Conservation (phyloP, 768 basidiomycete species). For the Tulasnella sp. region DNA sequence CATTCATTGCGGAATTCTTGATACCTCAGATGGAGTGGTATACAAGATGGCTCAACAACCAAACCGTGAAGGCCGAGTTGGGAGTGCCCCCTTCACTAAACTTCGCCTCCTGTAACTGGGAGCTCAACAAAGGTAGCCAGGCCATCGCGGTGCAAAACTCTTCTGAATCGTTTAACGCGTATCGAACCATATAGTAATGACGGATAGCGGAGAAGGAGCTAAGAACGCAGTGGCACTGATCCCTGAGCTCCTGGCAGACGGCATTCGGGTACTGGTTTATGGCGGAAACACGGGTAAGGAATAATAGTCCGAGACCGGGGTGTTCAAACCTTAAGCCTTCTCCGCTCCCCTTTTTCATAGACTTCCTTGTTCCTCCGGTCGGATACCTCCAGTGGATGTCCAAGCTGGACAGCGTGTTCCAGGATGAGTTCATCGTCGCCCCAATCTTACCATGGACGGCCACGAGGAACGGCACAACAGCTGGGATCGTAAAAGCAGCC, state of each 20-base stretch:
- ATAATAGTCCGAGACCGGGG: neutral
- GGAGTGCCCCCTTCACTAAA: constrained; percentile 56
- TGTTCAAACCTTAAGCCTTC: no score
- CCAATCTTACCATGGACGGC: constrained; percentile 46
- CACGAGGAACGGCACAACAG: constrained; percentile 42
- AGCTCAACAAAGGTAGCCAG: constrained; percentile 57
- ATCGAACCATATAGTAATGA: neutral
- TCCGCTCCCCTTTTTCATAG: neutral
- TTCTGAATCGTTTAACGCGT: neutral
- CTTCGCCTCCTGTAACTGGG: constrained; percentile 42
- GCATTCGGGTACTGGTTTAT: constrained; percentile 77
- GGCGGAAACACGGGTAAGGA: constrained; percentile 40
- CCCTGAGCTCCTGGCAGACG: constrained; percentile 70
- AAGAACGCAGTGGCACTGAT: constrained; percentile 72
- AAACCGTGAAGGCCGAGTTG: constrained; percentile 65
- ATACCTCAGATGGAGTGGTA: constrained; percentile 59
- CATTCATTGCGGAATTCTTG: neutral
- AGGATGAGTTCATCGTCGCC: constrained; percentile 9
- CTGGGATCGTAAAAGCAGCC: constrained; percentile 63
- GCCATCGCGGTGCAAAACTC: neutral
- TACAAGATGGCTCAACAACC: constrained; percentile 77
- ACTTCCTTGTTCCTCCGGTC: constrained; percentile 36
- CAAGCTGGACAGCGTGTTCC: constrained; percentile 51
- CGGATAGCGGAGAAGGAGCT: constrained; percentile 60
- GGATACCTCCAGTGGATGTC: constrained; percentile 74